Evolutionary conservation across 495 filamentous ascomycete genomes (phyloP).

Genomic region (Clavariopsis aquatica): DNA sequence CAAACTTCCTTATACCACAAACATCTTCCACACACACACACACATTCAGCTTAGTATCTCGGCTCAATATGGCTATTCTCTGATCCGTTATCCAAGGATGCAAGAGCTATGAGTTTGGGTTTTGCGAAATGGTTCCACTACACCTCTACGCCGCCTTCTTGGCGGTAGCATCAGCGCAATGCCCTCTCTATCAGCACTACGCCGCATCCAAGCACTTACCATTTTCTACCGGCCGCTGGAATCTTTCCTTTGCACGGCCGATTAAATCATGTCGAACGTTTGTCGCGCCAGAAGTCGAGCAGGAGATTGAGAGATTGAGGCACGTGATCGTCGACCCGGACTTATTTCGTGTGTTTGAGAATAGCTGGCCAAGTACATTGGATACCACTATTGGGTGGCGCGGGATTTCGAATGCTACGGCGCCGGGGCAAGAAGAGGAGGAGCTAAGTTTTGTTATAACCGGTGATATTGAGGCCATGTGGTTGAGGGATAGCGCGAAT

Average conservation of each 20-base stretch:
- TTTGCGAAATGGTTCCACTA: not conserved
- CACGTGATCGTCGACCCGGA: conserved; percentile 61
- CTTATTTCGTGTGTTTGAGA: conserved; percentile 64
- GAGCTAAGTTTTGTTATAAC: conserved; percentile 66
- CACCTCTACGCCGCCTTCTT: not conserved
- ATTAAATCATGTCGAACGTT: conserved; percentile 60
- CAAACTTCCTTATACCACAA: not conserved
- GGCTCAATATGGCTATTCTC: no score
- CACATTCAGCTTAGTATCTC: no score
- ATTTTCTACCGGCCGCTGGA: conserved; percentile 44
- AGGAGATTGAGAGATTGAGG: conserved; percentile 52
- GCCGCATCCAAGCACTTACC: conserved; percentile 40
- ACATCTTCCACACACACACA: no score
- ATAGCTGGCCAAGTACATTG: conserved; percentile 66
- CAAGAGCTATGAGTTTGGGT: not conserved
- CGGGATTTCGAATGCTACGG: conserved; percentile 52
- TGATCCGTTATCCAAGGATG: not conserved
- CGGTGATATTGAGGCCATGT: conserved; percentile 69
- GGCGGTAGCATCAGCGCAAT: conserved; percentile 28
- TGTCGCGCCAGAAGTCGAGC: conserved; percentile 56
- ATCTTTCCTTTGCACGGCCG: conserved; percentile 61
- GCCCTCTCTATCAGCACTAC: conserved; percentile 46
- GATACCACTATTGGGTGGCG: conserved; percentile 69
- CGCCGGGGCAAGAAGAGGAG: no score
- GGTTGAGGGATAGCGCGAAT: conserved; percentile 68